Percentiles rank a stretch among this genome's conserved stretches.
Conservation (phyloP, 2,329 filamentous ascomycete species). For the Aspergillus sp. region DNA sequence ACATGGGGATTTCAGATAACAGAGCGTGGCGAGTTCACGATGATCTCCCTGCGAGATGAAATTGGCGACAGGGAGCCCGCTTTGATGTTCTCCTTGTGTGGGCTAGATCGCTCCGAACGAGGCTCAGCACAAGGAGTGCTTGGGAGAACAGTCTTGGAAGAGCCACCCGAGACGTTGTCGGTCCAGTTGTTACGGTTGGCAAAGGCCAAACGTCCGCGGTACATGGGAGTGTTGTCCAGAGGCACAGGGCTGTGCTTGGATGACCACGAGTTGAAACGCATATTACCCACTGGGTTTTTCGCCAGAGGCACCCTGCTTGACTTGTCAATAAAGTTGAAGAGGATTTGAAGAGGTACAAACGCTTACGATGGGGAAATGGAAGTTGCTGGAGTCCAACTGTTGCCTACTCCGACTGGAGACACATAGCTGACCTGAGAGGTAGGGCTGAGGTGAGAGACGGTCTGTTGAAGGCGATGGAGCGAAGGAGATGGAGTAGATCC, state of each 20-base stretch:
- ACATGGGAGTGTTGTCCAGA: slow-evolving; percentile 45
- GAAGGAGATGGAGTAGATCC: slow-evolving; percentile 50
- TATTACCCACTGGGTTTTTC: slow-evolving; percentile 42
- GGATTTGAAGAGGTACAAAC: slow-evolving; percentile 4
- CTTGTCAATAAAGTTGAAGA: slow-evolving; percentile 32
- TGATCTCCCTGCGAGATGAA: slow-evolving; percentile 45
- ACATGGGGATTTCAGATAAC: slow-evolving; percentile 24
- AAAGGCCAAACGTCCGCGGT: slow-evolving; percentile 34
- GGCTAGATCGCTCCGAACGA: slow-evolving; percentile 44
- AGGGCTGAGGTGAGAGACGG: slow-evolving; percentile 46
- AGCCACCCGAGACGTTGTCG: slow-evolving; percentile 39
- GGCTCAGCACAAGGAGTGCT: slow-evolving; percentile 34
- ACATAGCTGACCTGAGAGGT: slow-evolving; percentile 48
- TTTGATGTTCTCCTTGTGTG: slow-evolving; percentile 46
- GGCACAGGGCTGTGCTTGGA: slow-evolving; percentile 42
- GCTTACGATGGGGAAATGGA: slow-evolving; percentile 55
- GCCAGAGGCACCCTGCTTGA: slow-evolving; percentile 41
- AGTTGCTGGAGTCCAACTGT: slow-evolving; percentile 53
- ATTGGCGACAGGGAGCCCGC: slow-evolving; percentile 44
- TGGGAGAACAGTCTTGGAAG: slow-evolving; percentile 42
- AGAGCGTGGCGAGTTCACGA: slow-evolving; percentile 41
- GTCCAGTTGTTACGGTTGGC: slow-evolving; percentile 34
- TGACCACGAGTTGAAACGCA: slow-evolving; percentile 44
- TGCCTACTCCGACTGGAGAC: slow-evolving; percentile 47
- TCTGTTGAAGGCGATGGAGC: slow-evolving; percentile 46